Evolutionary conservation across 768 basidiomycete genomes (phyloP), one percentile per base, ranked within the genome.

Genomic region (Naganishia kalamii): DNA sequence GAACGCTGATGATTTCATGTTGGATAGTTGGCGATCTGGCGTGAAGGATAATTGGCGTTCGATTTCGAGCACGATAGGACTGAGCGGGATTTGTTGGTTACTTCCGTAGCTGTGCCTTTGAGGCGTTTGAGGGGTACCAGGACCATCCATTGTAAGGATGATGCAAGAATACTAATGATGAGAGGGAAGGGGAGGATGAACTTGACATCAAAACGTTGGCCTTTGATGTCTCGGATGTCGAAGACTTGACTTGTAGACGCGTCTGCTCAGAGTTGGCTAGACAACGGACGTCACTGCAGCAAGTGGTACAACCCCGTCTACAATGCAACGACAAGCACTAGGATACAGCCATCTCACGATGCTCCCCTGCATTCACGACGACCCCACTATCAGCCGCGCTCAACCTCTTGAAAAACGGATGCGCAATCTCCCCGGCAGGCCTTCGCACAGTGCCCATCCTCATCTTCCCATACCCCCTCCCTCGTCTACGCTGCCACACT

Each of bases 111-210:
- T 5, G 40, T 23, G 40, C 6, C 35, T 3, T 23, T 35, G 54
- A 57, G 54, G 54, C 23, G 54, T 57, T 12, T 57, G 37, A n/a
- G 54, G 54, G 19, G n/a, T n/a, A n/a, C n/a, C n/a, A 44, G 43
- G 7, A 11, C 43, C 10, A n/a, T n/a, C n/a, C n/a, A n/a, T n/a
- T n/a, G n/a, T n/a, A n/a, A n/a, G n/a, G n/a, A n/a, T n/a, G n/a
- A n/a, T n/a, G n/a, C n/a, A n/a, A n/a, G n/a, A n/a, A n/a, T n/a
- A n/a, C n/a, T n/a, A n/a, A n/a, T n/a, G n/a, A n/a, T n/a, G n/a
- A n/a, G n/a, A n/a, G n/a, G n/a, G n/a, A n/a, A n/a, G n/a, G n/a
- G n/a, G n/a, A n/a, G n/a, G n/a, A n/a, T n/a, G n/a, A n/a, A n/a
- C n/a, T n/a, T n/a, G n/a, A n/a, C n/a, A n/a, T n/a, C n/a, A n/a